phyloP scores from a whole-genome alignment of 805 yeast genomes.

The Candida xiaguanensis region DNA sequence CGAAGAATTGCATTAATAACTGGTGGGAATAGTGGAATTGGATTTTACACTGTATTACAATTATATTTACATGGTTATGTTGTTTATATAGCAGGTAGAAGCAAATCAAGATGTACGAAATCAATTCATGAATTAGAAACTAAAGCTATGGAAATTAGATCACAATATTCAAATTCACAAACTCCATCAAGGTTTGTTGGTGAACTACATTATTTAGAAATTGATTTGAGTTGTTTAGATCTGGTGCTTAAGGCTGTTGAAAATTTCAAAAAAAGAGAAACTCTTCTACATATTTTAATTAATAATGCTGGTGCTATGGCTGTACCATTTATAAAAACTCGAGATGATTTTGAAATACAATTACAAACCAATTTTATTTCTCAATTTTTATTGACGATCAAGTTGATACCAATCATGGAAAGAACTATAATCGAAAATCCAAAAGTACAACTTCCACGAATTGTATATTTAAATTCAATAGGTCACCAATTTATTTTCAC shows the following conservation, averaged over 20 bases:
- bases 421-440: constrained; percentile 27
- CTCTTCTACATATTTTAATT: constrained; percentile 55
- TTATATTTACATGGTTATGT: constrained; percentile 74
- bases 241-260: constrained; percentile 43
- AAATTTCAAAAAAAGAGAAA: constrained; percentile 45
- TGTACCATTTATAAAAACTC: constrained; percentile 61
- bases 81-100: constrained; percentile 74
- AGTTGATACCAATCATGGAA: constrained; percentile 52
- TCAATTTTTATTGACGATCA: constrained; percentile 66
- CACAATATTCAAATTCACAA: constrained; percentile 20
- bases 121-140: constrained; percentile 53
- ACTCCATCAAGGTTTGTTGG: constrained; percentile 25
- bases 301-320: constrained; percentile 83
- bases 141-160: constrained; percentile 44
- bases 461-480: constrained; percentile 61
- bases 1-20: constrained; percentile 70
- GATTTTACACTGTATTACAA: constrained; percentile 72
- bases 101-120: constrained; percentile 48
- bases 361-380: constrained; percentile 75
- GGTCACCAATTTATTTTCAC: constrained; percentile 52
- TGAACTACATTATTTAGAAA: constrained; percentile 33
- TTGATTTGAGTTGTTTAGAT: constrained; percentile 31
- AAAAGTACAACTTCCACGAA: constrained; percentile 43
- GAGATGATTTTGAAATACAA: constrained; percentile 73
- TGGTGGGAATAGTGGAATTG: constrained; percentile 81